Evolutionary conservation across 2,329 filamentous ascomycete genomes (phyloP).

Genomic region (Fusarium albosuccineum): DNA sequence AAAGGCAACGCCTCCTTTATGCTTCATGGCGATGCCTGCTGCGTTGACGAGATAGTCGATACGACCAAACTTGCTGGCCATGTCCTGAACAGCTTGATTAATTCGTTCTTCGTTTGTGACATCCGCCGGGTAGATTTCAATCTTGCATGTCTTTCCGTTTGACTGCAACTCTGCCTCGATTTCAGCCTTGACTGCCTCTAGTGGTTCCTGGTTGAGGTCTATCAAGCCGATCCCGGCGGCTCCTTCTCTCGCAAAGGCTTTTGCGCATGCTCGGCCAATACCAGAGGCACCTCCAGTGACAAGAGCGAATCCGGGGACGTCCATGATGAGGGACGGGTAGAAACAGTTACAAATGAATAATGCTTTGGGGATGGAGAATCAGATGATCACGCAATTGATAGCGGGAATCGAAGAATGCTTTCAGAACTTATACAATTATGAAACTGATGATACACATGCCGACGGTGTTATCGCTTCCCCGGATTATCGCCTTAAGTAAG

Average conservation of each 20-base stretch:
- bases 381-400: too few relatives aligned
- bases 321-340: slow-evolving; percentile 13
- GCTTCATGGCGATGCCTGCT: slow-evolving; percentile 55
- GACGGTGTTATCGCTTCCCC: not conserved
- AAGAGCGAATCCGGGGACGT: slow-evolving; percentile 49
- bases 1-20: slow-evolving; percentile 53
- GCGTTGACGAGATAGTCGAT: slow-evolving; percentile 58
- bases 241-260: slow-evolving; percentile 46
- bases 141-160: not conserved
- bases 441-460: not conserved
- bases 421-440: not conserved
- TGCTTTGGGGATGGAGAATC: rapidly evolving
- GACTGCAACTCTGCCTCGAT: slow-evolving; percentile 31
- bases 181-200: slow-evolving; percentile 33
- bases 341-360: too few relatives aligned
- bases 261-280: slow-evolving; percentile 49
- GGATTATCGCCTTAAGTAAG: not conserved
- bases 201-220: slow-evolving; percentile 41
- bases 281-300: slow-evolving; percentile 51
- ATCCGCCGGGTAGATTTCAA: slow-evolving; percentile 36
- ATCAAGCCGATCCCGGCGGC: slow-evolving; percentile 46
- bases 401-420: not conserved
- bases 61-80: slow-evolving; percentile 50
- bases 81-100: slow-evolving; percentile 42
- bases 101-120: slow-evolving; percentile 48